phyloP scores from a whole-genome alignment of 2,329 filamentous ascomycete species.

The Thyridium curvatum region DNA sequence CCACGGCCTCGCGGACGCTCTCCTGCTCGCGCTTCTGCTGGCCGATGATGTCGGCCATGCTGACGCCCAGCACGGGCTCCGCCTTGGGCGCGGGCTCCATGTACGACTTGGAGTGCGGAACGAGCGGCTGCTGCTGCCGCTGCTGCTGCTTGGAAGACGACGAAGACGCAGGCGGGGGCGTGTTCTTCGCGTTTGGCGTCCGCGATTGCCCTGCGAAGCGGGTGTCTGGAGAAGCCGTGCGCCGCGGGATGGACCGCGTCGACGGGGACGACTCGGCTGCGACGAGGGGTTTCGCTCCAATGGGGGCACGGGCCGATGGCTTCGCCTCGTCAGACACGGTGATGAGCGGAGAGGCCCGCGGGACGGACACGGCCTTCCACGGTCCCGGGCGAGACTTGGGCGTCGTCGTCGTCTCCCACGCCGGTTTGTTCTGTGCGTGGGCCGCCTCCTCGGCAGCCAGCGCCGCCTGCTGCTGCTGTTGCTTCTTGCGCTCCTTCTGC shows the following conservation, averaged over 20 bases:
- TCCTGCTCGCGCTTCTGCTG: slow-evolving; percentile 83
- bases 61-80: slow-evolving; percentile 61
- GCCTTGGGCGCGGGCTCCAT: slow-evolving; percentile 50
- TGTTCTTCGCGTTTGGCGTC: slow-evolving; percentile 10
- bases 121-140: slow-evolving; percentile 30
- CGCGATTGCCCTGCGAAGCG: slow-evolving; percentile 53
- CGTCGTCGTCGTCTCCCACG: background rate
- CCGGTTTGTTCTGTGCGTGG: slow-evolving; percentile 27
- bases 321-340: slow-evolving; percentile 28
- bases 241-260: slow-evolving; percentile 29
- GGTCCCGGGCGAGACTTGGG: background rate
- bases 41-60: slow-evolving; percentile 81
- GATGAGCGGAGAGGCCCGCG: too few species aligned
- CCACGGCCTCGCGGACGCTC: slow-evolving; percentile 72
- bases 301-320: slow-evolving; percentile 29
- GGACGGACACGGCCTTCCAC: slow-evolving; percentile 2
- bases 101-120: slow-evolving; percentile 57
- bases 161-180: slow-evolving; percentile 5
- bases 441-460: slow-evolving; percentile 30
- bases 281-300: slow-evolving; percentile 35
- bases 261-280: slow-evolving; percentile 32
- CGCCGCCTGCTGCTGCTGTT: slow-evolving; percentile 60
- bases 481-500: slow-evolving; percentile 86
- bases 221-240: slow-evolving; percentile 56
- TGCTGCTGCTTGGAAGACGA: slow-evolving; percentile 18